These are phyloP conservation scores for Halophytophthora polymorphica DNA, from an alignment of 352 stramenopile species.

Conservation along the genomic window DNA sequence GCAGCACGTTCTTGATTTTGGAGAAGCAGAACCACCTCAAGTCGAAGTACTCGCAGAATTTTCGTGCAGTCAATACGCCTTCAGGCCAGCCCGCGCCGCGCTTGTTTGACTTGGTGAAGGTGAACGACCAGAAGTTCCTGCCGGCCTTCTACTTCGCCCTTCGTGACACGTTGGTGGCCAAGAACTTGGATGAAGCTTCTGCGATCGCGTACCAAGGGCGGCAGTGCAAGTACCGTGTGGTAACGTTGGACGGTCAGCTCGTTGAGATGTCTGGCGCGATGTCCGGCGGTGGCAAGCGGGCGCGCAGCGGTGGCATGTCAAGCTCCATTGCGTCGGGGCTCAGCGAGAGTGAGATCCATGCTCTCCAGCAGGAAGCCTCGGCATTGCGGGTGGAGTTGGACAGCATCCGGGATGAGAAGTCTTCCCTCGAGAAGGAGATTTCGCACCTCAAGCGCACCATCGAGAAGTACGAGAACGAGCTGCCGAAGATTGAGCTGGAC, in stretches of 20 bases:
- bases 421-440: constrained; percentile 83
- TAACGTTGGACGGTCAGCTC: constrained; percentile 97
- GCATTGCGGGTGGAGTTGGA: constrained; percentile 48
- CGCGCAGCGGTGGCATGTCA: constrained; percentile 93
- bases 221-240: constrained; percentile 94
- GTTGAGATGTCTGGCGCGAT: constrained; percentile 99
- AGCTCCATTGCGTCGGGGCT: constrained; percentile 53
- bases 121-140: constrained; percentile 87
- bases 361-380: constrained; percentile 56
- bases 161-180: constrained; percentile 96
- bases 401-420: constrained; percentile 61
- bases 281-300: constrained; percentile 95
- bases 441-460: constrained; percentile 80
- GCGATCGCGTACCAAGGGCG: constrained; percentile 90
- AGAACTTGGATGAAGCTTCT: constrained; percentile 92
- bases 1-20: constrained; percentile 97
- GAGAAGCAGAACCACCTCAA: constrained; percentile 92
- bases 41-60: constrained; percentile 64
- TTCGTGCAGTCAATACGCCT: constrained; percentile 46
- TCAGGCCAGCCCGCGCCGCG: constrained; percentile 51
- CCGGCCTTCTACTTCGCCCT: constrained; percentile 96
- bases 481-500: constrained; percentile 91
- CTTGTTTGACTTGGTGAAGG: constrained; percentile 88
- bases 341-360: constrained; percentile 58
- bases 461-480: constrained; percentile 85